Conservation (phyloP, 1,284 basidiomycete species). For the Tetrapyrgos nigripes region DNA sequence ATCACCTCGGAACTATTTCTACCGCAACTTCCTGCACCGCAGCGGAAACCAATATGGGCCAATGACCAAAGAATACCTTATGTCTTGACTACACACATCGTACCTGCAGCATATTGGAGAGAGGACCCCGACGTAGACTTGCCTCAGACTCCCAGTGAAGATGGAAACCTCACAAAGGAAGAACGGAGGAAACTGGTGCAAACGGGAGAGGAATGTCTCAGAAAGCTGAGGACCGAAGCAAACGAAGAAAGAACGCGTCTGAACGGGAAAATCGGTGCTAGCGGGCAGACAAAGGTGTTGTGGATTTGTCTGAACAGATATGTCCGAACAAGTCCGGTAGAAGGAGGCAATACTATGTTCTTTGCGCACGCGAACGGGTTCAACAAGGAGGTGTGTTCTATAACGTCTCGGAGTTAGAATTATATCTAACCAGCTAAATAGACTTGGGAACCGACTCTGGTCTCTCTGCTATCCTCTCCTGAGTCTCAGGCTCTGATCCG, state of each 20-base stretch:
- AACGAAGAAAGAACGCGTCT: slow-evolving; percentile 16
- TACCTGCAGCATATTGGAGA: slow-evolving; percentile 77
- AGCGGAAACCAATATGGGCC: slow-evolving; percentile 35
- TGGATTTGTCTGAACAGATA: slow-evolving; percentile 68
- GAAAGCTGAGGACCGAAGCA: slow-evolving; percentile 26
- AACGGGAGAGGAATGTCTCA: slow-evolving; percentile 27
- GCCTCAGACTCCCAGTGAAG: slow-evolving; percentile 38
- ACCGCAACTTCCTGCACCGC: slow-evolving; percentile 41
- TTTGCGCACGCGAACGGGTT: slow-evolving; percentile 85
- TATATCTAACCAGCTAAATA: slow-evolving; percentile 27
- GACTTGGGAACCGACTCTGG: slow-evolving; percentile 73
- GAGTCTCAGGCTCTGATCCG: slow-evolving; percentile 49
- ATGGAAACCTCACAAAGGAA: slow-evolving; percentile 34
- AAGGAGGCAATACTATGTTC: slow-evolving; percentile 66
- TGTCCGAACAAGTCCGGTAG: slow-evolving; percentile 35
- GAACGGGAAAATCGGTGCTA: slow-evolving; percentile 27
- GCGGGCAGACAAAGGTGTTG: slow-evolving; percentile 46
- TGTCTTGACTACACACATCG: slow-evolving; percentile 65
- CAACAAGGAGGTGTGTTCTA: slow-evolving; percentile 74
- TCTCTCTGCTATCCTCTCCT: slow-evolving; percentile 49
- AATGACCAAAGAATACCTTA: slow-evolving; percentile 37
- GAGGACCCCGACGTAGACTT: slow-evolving; percentile 52
- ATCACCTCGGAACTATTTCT: slow-evolving; percentile 18
- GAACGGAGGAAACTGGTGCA: slow-evolving; percentile 36
- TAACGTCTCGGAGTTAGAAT: not conserved